Percentiles rank a stretch among this genome's conserved stretches.
Evolutionary conservation across 148 eudicot genomes (phyloP).

Genomic region (Diospyros kaki): DNA sequence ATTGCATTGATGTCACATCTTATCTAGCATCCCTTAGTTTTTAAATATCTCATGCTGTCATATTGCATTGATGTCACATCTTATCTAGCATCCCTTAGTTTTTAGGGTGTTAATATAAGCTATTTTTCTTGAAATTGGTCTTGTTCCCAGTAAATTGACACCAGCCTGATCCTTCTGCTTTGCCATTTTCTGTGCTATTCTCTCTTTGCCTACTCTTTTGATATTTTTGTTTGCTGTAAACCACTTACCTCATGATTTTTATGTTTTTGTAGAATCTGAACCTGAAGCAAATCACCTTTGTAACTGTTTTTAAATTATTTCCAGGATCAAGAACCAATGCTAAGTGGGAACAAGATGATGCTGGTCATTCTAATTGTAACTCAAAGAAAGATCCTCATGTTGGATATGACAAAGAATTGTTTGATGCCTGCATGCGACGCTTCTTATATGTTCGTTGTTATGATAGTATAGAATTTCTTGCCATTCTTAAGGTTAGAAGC

Average conservation of each 20-base stretch:
- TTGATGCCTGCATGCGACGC: conserved; percentile 68
- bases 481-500: conserved; percentile 68
- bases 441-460: conserved; percentile 78
- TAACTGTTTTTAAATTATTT: conserved; percentile 2
- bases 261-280: not conserved
- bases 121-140: not conserved
- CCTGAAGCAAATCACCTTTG: not conserved
- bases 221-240: not conserved
- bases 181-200: not conserved
- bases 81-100: not conserved
- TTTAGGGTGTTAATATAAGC: not conserved
- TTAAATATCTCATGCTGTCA: not conserved
- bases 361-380: conserved; percentile 16
- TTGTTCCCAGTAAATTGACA: not conserved
- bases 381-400: conserved; percentile 12
- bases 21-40: not conserved
- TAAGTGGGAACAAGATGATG: conserved; percentile 18
- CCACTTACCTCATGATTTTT: not conserved
- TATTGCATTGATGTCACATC: not conserved
- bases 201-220: not conserved
- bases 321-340: conserved; percentile 28
- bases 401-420: conserved; percentile 49
- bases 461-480: conserved; percentile 74
- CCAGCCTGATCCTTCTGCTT: not conserved
- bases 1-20: not conserved